Percentiles rank a stretch among this genome's conserved stretches.
phyloP scores from a whole-genome alignment of 805 yeast genomes.

The Candida manassasensis region DNA sequence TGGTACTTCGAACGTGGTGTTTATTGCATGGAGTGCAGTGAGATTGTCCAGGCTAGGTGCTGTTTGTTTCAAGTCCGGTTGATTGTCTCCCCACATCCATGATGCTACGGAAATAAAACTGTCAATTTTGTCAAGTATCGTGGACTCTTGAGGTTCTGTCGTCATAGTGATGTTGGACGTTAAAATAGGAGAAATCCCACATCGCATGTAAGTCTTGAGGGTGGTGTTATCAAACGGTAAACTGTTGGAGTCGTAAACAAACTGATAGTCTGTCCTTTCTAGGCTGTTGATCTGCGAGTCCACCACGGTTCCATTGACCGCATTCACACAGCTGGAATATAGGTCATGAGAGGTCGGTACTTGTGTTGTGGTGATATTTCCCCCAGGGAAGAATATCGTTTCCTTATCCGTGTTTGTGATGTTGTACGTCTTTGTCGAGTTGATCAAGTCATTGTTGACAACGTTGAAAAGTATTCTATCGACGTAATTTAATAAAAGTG shows the following conservation, averaged over 20 bases:
- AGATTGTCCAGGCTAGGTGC: not conserved
- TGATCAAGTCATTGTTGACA: conserved; percentile 16
- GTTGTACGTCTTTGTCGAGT: conserved; percentile 17
- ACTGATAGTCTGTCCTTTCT: not conserved
- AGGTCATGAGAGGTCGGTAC: conserved; percentile 5
- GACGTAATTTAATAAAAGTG: conserved; percentile 22
- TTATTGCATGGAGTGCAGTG: not conserved
- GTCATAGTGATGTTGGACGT: conserved; percentile 21
- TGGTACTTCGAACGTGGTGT: no score
- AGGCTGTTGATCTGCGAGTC: no score
- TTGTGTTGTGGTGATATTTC: conserved; percentile 10
- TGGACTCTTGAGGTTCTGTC: not conserved
- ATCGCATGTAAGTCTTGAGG: conserved; percentile 35
- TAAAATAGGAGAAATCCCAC: conserved; percentile 69
- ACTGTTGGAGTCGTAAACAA: conserved; percentile 28
- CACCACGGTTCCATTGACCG: conserved; percentile 5
- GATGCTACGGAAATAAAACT: conserved; percentile 28
- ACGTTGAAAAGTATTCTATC: conserved; percentile 27
- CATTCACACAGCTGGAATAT: conserved; percentile 8
- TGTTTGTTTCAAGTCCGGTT: conserved; percentile 4
- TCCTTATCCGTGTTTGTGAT: conserved; percentile 18
- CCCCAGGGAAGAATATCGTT: conserved; percentile 7
- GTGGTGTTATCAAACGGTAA: conserved; percentile 34
- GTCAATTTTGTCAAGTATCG: conserved; percentile 22
- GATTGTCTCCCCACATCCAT: conserved; percentile 70